Evolutionary conservation across 2,329 filamentous ascomycete genomes (phyloP), one percentile per base, ranked within the genome.

Genomic region (Bisporella sp.): DNA sequence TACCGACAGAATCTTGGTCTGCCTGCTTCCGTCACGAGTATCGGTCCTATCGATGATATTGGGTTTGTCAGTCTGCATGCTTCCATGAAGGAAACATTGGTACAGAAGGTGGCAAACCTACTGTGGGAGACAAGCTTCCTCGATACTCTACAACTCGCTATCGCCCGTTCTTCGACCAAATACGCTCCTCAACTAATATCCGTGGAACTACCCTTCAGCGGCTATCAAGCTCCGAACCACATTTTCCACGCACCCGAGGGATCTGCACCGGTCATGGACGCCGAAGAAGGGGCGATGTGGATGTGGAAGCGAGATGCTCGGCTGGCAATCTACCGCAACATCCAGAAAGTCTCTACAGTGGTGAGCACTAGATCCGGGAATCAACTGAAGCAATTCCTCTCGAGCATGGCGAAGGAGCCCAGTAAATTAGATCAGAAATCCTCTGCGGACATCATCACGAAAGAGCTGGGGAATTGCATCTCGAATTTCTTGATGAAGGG

Each of bases 11-110:
- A 3, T n/a, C 33, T 13, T 8, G 44, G 30, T 35, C 44, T 46
- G 21, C 21, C 21, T 21, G 21, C 21, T 21, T 21, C 21, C 13
- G 28, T 30, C 6, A 44, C 11, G 44, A 47, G 29, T 29, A 28
- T 31, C 29, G 43, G 35, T n/a, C 47, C 48, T 3, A 41, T 54
- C 2, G 52, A 57, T 28, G 54, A 60, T 35, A 53, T 54, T 7
- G 52, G 45, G n/a, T 37, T 37, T 37, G 8, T 37, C 35, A 37
- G 35, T 37, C 35, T 8, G 8, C 35, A 8, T 37, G n/a, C 35
- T 8, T 8, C 35, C n/a, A 37, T 4, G n/a, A 37, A n/a, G n/a
- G 4, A 37, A 9, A 9, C 8, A 37, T 37, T 37, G 8, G 21
- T 21, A 3, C 21, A 21, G 21, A n/a, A 8, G 8, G 35, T n/a